These are phyloP conservation scores for Coniella vitis DNA, from an alignment of 2,329 filamentous ascomycete species.

Conservation along the genomic window DNA sequence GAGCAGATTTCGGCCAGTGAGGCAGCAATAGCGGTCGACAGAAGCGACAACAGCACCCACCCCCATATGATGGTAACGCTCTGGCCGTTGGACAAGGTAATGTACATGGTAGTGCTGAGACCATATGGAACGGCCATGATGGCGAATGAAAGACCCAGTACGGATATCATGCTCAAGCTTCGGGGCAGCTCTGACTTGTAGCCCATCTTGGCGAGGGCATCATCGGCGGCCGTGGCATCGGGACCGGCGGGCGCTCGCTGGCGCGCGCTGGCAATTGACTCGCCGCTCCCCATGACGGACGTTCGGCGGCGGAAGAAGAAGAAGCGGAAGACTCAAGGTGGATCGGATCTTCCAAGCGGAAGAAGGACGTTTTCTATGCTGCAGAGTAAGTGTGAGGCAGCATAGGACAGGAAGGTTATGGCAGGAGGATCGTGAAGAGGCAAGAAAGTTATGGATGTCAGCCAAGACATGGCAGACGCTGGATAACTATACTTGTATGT, in stretches of 20 bases:
- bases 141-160: slow-evolving; percentile 62
- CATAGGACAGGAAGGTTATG: no score
- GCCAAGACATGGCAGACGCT: no score
- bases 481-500: not conserved
- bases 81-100: slow-evolving; percentile 62
- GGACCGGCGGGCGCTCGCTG: not conserved
- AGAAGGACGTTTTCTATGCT: no score
- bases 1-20: slow-evolving; percentile 64
- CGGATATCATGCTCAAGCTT: slow-evolving; percentile 59
- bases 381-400: no score
- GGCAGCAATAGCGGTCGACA: slow-evolving; percentile 57
- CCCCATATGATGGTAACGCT: slow-evolving; percentile 64
- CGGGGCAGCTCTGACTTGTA: slow-evolving; percentile 61
- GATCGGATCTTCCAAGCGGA: no score
- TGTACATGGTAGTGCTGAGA: slow-evolving; percentile 60
- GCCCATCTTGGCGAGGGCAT: slow-evolving; percentile 58
- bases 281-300: not conserved
- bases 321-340: no score
- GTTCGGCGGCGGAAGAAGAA: not conserved
- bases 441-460: no score
- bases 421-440: no score
- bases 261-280: slow-evolving; percentile 4
- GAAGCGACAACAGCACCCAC: slow-evolving; percentile 58
- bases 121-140: slow-evolving; percentile 70
- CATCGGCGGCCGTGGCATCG: slow-evolving; percentile 37